A percentile compares a stretch with the other conserved stretches of the same genome.
Evolutionary conservation across 169 alveolate species (phyloP).

Genomic region (Plasmodium knowlesi): DNA sequence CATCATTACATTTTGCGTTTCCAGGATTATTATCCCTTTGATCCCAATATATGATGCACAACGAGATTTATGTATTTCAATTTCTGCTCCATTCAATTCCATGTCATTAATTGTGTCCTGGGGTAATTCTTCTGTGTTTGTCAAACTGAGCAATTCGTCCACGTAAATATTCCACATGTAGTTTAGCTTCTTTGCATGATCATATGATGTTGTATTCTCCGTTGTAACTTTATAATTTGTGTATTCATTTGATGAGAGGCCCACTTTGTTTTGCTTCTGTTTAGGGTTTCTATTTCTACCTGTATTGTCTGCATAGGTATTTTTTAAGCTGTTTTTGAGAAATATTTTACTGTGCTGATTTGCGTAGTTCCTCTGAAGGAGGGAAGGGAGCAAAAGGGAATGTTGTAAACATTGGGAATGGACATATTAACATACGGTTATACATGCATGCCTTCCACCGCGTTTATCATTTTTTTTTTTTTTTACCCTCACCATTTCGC

Average conservation of each 20-base stretch:
- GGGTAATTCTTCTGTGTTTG: constrained; percentile 20
- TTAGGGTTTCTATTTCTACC: background rate
- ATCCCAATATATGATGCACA: constrained; percentile 67
- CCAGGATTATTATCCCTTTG: constrained; percentile 63
- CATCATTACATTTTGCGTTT: constrained; percentile 67
- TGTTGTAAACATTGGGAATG: background rate
- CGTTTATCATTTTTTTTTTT: background rate
- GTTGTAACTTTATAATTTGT: constrained; percentile 16
- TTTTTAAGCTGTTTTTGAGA: constrained; percentile 12
- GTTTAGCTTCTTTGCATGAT: constrained; percentile 51
- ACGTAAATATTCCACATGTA: constrained; percentile 64
- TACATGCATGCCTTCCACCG: background rate
- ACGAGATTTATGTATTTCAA: constrained; percentile 72
- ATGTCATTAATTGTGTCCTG: constrained; percentile 55
- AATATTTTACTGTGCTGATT: background rate
- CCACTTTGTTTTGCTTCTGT: constrained; percentile 19
- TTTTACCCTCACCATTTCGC: constrained; percentile 21
- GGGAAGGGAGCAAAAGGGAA: background rate
- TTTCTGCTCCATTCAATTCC: constrained; percentile 71
- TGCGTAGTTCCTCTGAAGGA: constrained; percentile 2
- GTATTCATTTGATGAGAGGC: constrained; percentile 67
- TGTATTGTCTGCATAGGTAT: background rate
- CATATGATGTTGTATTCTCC: constrained; percentile 28
- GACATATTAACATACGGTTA: background rate
- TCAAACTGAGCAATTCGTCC: constrained; percentile 27